Percentiles rank a stretch among this genome's conserved stretches.
Evolutionary conservation across 257 asterid species (phyloP).

Genomic region (Fraxinus cuspidata): DNA sequence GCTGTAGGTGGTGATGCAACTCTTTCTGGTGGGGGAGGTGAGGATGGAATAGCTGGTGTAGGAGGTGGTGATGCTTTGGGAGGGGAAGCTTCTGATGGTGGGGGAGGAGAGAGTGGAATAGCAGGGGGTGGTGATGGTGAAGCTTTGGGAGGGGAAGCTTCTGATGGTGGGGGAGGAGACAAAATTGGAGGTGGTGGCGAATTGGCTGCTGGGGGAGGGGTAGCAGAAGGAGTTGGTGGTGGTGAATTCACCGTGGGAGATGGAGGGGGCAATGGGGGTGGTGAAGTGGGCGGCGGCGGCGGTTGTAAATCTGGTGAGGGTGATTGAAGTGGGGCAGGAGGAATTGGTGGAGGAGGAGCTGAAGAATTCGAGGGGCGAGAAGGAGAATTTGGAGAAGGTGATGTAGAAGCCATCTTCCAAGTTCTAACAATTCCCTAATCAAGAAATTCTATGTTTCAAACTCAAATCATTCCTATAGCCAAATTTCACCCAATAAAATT

Average conservation of each 20-base stretch:
- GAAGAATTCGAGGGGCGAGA: constrained; percentile 1
- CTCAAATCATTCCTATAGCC: constrained; percentile 12
- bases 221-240: constrained; percentile 31
- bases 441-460: neutral
- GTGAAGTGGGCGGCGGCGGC: constrained; percentile 14
- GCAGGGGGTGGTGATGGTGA: constrained; percentile 47
- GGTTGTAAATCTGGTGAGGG: constrained; percentile 16
- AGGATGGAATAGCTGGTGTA: constrained; percentile 39
- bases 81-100: constrained; percentile 22
- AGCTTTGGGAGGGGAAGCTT: constrained; percentile 4
- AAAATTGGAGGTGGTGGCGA: constrained; percentile 37
- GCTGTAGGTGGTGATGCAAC: constrained; percentile 46
- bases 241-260: constrained; percentile 27
- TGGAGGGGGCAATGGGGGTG: constrained; percentile 25
- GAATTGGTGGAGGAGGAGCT: constrained; percentile 21
- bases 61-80: constrained; percentile 34
- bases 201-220: constrained; percentile 28
- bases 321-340: constrained; percentile 11
- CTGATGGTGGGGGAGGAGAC: constrained; percentile 31
- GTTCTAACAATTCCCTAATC: neutral
- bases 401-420: constrained; percentile 3
- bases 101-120: constrained; percentile 30
- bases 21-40: constrained; percentile 47
- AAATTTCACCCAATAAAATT: constrained; percentile 21
- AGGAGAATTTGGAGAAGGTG: constrained; percentile 49